Evolutionary conservation across 192 early-diverging fungal genomes (phyloP).

Genomic region (Nowakowskiella sp.): DNA sequence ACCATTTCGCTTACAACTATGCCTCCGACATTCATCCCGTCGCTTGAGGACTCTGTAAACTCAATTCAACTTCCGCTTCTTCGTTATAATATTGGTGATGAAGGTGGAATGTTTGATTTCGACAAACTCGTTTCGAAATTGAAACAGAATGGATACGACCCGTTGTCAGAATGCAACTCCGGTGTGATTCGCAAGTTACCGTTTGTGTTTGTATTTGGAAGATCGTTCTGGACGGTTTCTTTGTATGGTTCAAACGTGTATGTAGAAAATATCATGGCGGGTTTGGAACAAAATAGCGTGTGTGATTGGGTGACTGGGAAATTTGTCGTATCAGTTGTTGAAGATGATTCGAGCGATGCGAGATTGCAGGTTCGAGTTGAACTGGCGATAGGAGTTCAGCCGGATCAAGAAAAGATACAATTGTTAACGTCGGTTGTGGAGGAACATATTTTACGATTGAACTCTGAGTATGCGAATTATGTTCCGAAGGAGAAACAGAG

Average conservation of each 20-base stretch:
- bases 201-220: slow-evolving; percentile 32
- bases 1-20: slow-evolving; percentile 24
- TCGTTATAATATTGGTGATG: slow-evolving; percentile 25
- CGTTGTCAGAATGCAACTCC: not conserved
- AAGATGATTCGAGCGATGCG: slow-evolving; percentile 12
- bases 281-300: slow-evolving; percentile 19
- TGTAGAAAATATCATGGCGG: slow-evolving; percentile 36
- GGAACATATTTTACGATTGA: slow-evolving; percentile 17
- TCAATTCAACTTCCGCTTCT: slow-evolving; percentile 18
- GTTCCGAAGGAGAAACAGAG: slow-evolving; percentile 26
- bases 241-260: slow-evolving; percentile 33
- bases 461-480: slow-evolving; percentile 28
- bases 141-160: slow-evolving; percentile 13
- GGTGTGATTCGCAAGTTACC: slow-evolving; percentile 9
- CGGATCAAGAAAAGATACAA: not conserved
- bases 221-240: slow-evolving; percentile 32
- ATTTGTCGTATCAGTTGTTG: slow-evolving; percentile 20
- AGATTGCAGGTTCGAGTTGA: slow-evolving; percentile 13
- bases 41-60: not conserved
- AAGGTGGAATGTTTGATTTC: slow-evolving; percentile 19
- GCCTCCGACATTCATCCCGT: not conserved
- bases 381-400: not conserved
- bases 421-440: slow-evolving; percentile 5
- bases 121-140: slow-evolving; percentile 21
- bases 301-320: slow-evolving; percentile 24